A percentile compares a stretch with the other conserved stretches of the same genome.
Evolutionary conservation across 306 rosid species (phyloP).

Genomic region (Malus orientalis): DNA sequence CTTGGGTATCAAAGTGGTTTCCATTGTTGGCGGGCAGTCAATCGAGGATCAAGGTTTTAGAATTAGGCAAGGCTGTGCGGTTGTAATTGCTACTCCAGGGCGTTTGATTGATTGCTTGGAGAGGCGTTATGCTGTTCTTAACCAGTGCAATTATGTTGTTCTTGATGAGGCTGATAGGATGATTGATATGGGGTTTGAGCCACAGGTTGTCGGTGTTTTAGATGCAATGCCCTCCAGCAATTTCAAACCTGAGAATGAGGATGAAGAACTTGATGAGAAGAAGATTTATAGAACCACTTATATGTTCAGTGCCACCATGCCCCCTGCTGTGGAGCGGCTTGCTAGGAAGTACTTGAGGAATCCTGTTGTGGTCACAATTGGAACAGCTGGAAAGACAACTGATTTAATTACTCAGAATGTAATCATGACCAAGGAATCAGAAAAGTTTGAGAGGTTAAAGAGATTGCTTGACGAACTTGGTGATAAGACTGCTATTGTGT

Average conservation of each 20-base stretch:
- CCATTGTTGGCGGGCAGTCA: constrained; percentile 92
- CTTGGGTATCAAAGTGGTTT: constrained; percentile 75
- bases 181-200: constrained; percentile 96
- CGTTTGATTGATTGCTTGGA: constrained; percentile 85
- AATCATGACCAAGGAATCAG: constrained; percentile 44
- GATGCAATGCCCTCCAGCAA: constrained; percentile 98
- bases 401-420: constrained; percentile 80
- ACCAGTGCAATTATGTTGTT: constrained; percentile 92
- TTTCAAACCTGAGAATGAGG: constrained; percentile 82
- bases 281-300: constrained; percentile 83
- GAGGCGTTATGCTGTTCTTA: constrained; percentile 75
- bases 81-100: constrained; percentile 90
- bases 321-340: constrained; percentile 82
- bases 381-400: constrained; percentile 81
- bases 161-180: constrained; percentile 96
- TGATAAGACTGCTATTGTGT: constrained; percentile 50
- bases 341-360: constrained; percentile 80
- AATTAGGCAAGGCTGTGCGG: constrained; percentile 84
- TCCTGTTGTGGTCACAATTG: constrained; percentile 87
- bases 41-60: constrained; percentile 90
- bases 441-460: constrained; percentile 33
- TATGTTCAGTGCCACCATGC: constrained; percentile 96
- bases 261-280: constrained; percentile 85
- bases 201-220: constrained; percentile 79
- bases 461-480: constrained; percentile 46